Base-by-base conservation (phyloP, 495 filamentous ascomycete genomes). In the Penicillium manginii region DNA sequence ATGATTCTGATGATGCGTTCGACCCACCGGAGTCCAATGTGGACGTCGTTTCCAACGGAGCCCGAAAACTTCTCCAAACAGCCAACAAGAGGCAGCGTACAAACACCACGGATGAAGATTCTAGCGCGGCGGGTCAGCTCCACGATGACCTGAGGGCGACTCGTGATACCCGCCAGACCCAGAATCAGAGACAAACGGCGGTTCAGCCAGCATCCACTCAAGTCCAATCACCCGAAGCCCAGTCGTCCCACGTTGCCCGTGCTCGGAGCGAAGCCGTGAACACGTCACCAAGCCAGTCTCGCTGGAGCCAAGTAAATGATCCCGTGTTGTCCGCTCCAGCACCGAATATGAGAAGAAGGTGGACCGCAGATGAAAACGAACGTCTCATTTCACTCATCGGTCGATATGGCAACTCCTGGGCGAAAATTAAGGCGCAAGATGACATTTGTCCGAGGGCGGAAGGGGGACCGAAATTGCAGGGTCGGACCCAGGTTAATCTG, bases 401-500 rank as follows among this genome's bases (percentile, higher is more conserved):
- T 60, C 35, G 42, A 61, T 26, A 68, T 67, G 1, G 59, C 33
- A 10, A 3, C 15, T 35, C 29, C 4, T 77, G 74, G 76, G 42
- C 66, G 10, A 17, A 52, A 7, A 73, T 79, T 26, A 58, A 66
- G 2, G n/a, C 45, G 2, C 47, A 69, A 39, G 74, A 79, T 47
- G 46, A 58, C 1, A 35, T 66, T 0, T 67, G 68, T 53, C 60
- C 68, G 0, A 55, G 39, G 2, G 6, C 11, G n/a, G 45, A 57
- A 4, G 68, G 66, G 12, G 74, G 72, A 33, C 64, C 58, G 6
- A 47, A 61, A 29, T 46, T 73, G 17, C 86, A 86, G 52, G 84
- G 89, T 48, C 81, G 90, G 12, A 87, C 86, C 26, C 88, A 92
- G 63, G 87, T 92, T 0, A 86, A 93, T 60, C 67, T 93, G 8